phyloP scores from a whole-genome alignment of 108 stramenopile genomes.

The Poteriospumella lacustris region DNA sequence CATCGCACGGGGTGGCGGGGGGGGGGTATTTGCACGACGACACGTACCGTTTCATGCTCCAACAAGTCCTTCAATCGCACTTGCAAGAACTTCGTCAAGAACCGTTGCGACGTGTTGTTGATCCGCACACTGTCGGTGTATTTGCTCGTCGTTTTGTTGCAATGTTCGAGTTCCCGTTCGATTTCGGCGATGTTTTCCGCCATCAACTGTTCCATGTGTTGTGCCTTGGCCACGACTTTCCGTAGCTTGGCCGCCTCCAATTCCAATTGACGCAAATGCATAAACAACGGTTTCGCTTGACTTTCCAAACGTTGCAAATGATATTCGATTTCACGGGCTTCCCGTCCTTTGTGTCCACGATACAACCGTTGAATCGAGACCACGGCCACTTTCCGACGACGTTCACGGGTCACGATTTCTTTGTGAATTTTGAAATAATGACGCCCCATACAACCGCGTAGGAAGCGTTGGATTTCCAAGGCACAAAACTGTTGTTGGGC shows the following conservation, averaged over 20 bases:
- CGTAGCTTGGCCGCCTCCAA: background rate
- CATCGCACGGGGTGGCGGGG: too few relatives aligned
- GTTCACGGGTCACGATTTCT: background rate
- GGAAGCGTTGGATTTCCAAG: conserved; percentile 18
- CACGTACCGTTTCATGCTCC: conserved; percentile 14
- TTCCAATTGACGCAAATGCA: conserved; percentile 4
- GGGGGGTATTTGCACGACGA: too few relatives aligned
- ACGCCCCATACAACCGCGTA: conserved; percentile 20
- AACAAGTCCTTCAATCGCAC: conserved; percentile 6
- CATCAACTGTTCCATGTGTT: background rate
- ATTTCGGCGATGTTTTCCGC: conserved; percentile 1
- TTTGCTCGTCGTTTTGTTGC: conserved; percentile 9
- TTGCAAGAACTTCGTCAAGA: conserved; percentile 16
- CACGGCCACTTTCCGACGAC: background rate
- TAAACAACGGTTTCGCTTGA: conserved; percentile 8
- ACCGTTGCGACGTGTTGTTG: background rate
- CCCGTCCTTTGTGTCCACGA: conserved; percentile 26
- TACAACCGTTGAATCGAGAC: conserved; percentile 11
- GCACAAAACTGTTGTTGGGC: background rate
- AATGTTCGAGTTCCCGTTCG: conserved; percentile 2
- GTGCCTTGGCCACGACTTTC: background rate
- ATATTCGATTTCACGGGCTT: background rate
- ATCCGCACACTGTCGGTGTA: conserved; percentile 17
- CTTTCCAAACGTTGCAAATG: background rate
- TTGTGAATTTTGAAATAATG: background rate